Conservation (phyloP, 345 rosid species). For the Gossypium stocksii region DNA sequence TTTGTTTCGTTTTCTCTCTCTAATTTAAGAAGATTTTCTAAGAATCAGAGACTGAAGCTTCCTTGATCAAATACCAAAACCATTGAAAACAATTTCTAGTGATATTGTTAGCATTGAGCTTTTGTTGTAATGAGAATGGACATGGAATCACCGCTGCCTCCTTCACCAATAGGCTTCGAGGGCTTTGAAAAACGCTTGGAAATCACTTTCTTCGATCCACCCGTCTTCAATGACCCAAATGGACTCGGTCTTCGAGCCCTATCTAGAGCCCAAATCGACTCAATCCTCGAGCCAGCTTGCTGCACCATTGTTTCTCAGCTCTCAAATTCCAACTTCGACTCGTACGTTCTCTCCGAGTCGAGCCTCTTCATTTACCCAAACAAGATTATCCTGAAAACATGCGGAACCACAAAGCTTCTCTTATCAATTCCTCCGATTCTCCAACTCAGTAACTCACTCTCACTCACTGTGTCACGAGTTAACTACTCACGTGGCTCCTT, state of each 20-base stretch:
- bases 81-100: background rate
- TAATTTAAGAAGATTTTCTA: background rate
- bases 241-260: slow-evolving; percentile 53
- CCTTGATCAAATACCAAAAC: background rate
- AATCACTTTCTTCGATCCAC: slow-evolving; percentile 47
- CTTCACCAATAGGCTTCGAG: slow-evolving; percentile 56
- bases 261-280: slow-evolving; percentile 47
- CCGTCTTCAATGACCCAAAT: slow-evolving; percentile 43
- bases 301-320: slow-evolving; percentile 68
- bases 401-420: slow-evolving; percentile 77
- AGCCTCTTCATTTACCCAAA: slow-evolving; percentile 61
- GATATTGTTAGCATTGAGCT: background rate
- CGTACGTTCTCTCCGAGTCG: slow-evolving; percentile 82
- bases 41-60: background rate
- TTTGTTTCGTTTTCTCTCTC: no score
- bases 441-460: slow-evolving; percentile 37
- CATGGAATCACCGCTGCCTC: slow-evolving; percentile 21
- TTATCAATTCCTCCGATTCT: slow-evolving; percentile 49
- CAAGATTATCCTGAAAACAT: slow-evolving; percentile 67
- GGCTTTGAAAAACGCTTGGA: slow-evolving; percentile 79
- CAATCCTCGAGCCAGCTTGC: slow-evolving; percentile 52
- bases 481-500: slow-evolving; percentile 79
- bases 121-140: background rate
- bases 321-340: slow-evolving; percentile 56
- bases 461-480: slow-evolving; percentile 39